phyloP scores from a whole-genome alignment of 345 rosid species.

The Salix dunnii region DNA sequence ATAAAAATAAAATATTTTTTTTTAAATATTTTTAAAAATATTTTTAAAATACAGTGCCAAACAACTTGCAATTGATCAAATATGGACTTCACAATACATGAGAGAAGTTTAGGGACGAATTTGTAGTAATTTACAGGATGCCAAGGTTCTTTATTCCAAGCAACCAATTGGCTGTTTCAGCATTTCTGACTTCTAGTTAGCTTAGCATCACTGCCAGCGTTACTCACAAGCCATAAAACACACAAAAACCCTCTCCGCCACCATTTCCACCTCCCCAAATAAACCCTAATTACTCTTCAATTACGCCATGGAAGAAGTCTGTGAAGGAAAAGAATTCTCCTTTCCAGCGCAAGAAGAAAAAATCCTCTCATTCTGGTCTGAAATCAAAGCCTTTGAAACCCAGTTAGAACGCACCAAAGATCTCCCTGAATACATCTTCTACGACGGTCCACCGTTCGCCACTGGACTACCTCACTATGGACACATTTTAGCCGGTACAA shows the following conservation, averaged over 20 bases:
- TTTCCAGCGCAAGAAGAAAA: slow-evolving; percentile 75
- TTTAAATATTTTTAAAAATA: too few relatives aligned
- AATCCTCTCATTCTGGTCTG: slow-evolving; percentile 54
- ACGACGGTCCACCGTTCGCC: slow-evolving; percentile 98
- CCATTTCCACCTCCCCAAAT: background rate
- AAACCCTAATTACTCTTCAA: background rate
- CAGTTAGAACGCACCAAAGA: slow-evolving; percentile 58
- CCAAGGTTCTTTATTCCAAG: background rate
- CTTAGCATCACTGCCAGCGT: background rate
- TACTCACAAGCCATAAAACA: background rate
- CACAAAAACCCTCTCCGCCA: slow-evolving; percentile 1
- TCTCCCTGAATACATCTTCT: slow-evolving; percentile 78
- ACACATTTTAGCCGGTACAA: slow-evolving; percentile 94
- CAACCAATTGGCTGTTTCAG: background rate
- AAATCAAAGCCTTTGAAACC: slow-evolving; percentile 75
- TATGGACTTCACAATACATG: too few relatives aligned
- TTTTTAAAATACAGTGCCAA: too few relatives aligned
- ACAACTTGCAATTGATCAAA: too few relatives aligned
- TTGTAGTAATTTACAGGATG: background rate
- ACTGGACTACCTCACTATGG: slow-evolving; percentile 98
- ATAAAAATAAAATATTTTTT: too few relatives aligned
- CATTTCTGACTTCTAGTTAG: background rate
- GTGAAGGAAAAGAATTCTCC: slow-evolving; percentile 85
- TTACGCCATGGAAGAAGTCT: slow-evolving; percentile 74
- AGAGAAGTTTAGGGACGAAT: background rate